phyloP scores from a whole-genome alignment of 2,329 filamentous ascomycete species.

The Nemania abortiva region DNA sequence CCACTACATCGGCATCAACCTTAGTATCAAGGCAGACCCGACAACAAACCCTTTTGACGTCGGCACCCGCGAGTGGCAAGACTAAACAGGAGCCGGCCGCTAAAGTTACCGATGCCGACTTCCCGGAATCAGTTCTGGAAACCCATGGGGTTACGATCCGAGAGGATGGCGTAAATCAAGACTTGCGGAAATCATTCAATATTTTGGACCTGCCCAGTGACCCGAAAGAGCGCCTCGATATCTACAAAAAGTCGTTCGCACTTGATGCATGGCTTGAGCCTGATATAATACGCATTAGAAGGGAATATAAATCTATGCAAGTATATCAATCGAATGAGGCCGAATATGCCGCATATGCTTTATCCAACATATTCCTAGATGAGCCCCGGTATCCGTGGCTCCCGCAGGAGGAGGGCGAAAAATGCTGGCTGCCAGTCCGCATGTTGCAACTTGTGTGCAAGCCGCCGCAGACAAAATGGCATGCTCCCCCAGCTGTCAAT shows the following conservation, averaged over 20 bases:
- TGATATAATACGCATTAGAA: neutral
- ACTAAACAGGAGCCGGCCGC: neutral
- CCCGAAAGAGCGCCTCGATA: no score
- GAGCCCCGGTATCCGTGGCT: slow-evolving; percentile 7
- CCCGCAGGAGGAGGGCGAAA: neutral
- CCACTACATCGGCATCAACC: no score
- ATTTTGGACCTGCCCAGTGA: no score
- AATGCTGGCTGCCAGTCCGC: slow-evolving; percentile 15
- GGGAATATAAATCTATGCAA: slow-evolving; percentile 11
- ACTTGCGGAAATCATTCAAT: no score
- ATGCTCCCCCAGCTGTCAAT: neutral
- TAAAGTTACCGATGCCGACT: slow-evolving; percentile 1
- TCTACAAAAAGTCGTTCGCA: neutral
- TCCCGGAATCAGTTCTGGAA: neutral
- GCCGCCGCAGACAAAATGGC: neutral
- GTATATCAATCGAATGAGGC: slow-evolving; percentile 11
- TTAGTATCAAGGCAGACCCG: neutral
- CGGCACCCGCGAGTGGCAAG: no score
- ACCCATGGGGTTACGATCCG: slow-evolving; percentile 6
- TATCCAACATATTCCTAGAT: slow-evolving; percentile 15
- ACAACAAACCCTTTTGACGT: no score
- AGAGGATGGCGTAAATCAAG: neutral
- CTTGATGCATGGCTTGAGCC: slow-evolving; percentile 13
- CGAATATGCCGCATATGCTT: slow-evolving; percentile 12
- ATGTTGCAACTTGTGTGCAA: slow-evolving; percentile 6